These are phyloP conservation scores for Wickerhamiella sergipiensis DNA, from an alignment of 805 yeast species.

Conservation along the genomic window DNA sequence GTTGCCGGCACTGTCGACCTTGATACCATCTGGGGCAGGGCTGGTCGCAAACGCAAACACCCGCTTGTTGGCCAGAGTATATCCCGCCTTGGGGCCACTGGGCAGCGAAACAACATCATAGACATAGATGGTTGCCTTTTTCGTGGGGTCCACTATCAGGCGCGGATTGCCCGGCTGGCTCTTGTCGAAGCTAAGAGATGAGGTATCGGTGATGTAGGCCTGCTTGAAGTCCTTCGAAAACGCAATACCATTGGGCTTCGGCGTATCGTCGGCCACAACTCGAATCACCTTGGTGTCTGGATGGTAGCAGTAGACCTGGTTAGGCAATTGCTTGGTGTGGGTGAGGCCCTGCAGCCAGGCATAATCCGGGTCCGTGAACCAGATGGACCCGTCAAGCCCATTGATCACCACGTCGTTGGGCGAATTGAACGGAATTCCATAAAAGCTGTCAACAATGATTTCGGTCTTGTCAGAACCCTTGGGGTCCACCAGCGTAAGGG, in stretches of 20 bases:
- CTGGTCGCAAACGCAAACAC: slow-evolving; percentile 19
- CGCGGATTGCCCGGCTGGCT: not conserved
- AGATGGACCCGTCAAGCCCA: slow-evolving; percentile 18
- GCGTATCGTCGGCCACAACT: slow-evolving; percentile 29
- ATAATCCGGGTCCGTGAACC: slow-evolving; percentile 23
- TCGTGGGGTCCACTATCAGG: slow-evolving; percentile 1
- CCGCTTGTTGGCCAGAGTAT: slow-evolving; percentile 14
- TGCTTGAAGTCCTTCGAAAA: slow-evolving; percentile 33
- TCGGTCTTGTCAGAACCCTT: slow-evolving; percentile 13
- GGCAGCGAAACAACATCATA: slow-evolving; percentile 16
- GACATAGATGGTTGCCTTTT: slow-evolving; percentile 18
- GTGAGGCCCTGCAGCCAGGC: slow-evolving; percentile 13
- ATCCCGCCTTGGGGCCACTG: not conserved
- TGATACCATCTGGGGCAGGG: slow-evolving; percentile 22
- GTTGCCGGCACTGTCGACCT: slow-evolving; percentile 17
- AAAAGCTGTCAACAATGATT: slow-evolving; percentile 15
- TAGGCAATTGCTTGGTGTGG: slow-evolving; percentile 12
- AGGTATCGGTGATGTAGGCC: slow-evolving; percentile 38
- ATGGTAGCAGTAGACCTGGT: slow-evolving; percentile 31
- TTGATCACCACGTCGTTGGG: slow-evolving; percentile 20
- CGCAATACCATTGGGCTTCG: slow-evolving; percentile 62
- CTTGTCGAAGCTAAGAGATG: not conserved
- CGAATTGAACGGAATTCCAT: slow-evolving; percentile 20
- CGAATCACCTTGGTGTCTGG: slow-evolving; percentile 15
- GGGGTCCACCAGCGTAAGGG: slow-evolving; percentile 13